Conservation (phyloP, 345 rosid genomes). For the Geranium rotundifolium region DNA sequence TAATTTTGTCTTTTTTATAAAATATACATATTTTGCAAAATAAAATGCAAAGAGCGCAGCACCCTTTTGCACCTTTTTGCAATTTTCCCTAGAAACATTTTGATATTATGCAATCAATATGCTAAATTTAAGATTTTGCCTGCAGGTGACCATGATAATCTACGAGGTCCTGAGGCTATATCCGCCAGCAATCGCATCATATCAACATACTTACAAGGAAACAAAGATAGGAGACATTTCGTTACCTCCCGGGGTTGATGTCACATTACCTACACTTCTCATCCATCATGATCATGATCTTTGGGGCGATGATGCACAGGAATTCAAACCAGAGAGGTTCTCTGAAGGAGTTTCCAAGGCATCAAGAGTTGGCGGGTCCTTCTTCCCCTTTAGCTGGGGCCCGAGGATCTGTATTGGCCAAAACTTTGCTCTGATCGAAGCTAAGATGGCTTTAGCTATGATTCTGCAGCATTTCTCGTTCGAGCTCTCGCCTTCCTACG, state of each 20-base stretch:
- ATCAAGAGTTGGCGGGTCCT: background rate
- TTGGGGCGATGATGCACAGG: background rate
- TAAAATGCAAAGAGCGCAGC: no score
- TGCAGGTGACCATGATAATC: background rate
- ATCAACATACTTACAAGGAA: background rate
- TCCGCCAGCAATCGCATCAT: background rate
- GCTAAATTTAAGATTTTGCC: background rate
- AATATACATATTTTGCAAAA: no score
- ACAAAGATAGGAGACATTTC: background rate
- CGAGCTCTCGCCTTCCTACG: conserved; percentile 2
- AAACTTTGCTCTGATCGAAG: background rate
- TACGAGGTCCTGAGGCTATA: background rate
- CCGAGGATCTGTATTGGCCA: background rate
- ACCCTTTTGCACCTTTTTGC: no score
- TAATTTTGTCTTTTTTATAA: no score
- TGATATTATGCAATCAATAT: background rate
- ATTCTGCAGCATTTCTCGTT: conserved; percentile 1
- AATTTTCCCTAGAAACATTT: background rate
- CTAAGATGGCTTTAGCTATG: conserved; percentile 1
- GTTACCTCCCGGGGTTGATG: background rate
- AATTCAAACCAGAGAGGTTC: background rate
- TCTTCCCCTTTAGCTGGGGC: background rate
- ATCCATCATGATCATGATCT: background rate
- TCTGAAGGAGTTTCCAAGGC: background rate
- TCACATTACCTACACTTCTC: background rate